Percentiles rank a stretch among this genome's conserved stretches.
phyloP scores from a whole-genome alignment of 768 basidiomycete species.

The Clitopilus hobsonii region DNA sequence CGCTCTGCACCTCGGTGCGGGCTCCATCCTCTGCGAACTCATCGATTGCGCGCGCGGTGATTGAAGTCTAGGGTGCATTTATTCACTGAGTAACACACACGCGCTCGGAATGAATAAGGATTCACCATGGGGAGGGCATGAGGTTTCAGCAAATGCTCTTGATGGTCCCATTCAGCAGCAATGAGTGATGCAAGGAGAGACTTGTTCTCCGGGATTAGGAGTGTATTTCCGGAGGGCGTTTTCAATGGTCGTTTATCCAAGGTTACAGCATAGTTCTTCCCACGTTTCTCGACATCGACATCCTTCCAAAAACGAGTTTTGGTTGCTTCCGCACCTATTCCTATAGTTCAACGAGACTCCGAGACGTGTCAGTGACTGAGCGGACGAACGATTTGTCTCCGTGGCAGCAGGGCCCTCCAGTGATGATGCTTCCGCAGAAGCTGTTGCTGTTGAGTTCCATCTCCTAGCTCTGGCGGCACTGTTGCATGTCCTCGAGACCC shows the following conservation, averaged over 20 bases:
- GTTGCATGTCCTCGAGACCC: conserved; percentile 3
- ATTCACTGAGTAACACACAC: not conserved
- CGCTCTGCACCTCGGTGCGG: conserved; percentile 57
- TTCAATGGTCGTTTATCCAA: conserved; percentile 83
- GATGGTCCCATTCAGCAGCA: conserved; percentile 96
- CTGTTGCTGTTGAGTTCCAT: conserved; percentile 20
- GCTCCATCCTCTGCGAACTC: conserved; percentile 53
- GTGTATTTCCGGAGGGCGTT: conserved; percentile 77
- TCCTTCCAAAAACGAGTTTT: conserved; percentile 93
- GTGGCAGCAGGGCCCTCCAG: conserved; percentile 45
- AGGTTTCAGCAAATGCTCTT: conserved; percentile 78
- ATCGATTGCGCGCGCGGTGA: conserved; percentile 89
- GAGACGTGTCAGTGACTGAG: not conserved
- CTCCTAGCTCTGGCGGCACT: conserved; percentile 6
- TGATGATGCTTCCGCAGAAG: not conserved
- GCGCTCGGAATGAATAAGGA: not conserved
- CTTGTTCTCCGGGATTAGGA: conserved; percentile 69
- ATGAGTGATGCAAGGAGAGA: conserved; percentile 76
- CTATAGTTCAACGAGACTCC: not conserved
- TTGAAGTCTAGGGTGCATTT: conserved; percentile 63
- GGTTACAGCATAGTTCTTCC: conserved; percentile 53
- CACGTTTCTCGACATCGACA: conserved; percentile 67
- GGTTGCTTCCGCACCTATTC: conserved; percentile 77
- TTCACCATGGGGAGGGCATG: conserved; percentile 88
- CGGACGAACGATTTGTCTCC: conserved; percentile 58